Percentiles rank a stretch among this genome's conserved stretches.
Evolutionary conservation across 2,329 filamentous ascomycete species (phyloP).

Genomic region (Colletotrichum plurivorum): DNA sequence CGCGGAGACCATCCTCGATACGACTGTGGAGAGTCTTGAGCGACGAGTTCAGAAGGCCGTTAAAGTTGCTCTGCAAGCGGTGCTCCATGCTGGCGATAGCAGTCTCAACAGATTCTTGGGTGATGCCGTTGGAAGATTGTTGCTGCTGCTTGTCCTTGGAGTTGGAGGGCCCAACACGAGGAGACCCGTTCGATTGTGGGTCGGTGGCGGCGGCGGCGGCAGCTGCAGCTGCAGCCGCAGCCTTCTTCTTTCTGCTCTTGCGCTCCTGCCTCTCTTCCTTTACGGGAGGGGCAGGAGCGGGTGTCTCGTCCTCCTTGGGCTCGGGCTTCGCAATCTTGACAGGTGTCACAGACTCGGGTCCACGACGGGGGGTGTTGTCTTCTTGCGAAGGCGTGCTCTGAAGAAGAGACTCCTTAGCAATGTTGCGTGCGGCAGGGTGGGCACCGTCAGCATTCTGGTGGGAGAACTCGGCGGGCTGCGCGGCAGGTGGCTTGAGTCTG

Average conservation of each 20-base stretch:
- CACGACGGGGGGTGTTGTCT: slow-evolving; percentile 50
- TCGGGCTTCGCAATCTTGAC: slow-evolving; percentile 59
- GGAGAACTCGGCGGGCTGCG: slow-evolving; percentile 61
- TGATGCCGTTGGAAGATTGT: slow-evolving; percentile 47
- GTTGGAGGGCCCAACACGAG: slow-evolving; percentile 49
- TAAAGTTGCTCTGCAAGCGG: slow-evolving; percentile 64
- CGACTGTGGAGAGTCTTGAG: slow-evolving; percentile 74
- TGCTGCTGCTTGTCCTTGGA: slow-evolving; percentile 50
- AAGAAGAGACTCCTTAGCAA: slow-evolving; percentile 54
- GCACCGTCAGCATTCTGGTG: slow-evolving; percentile 50
- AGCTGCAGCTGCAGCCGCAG: slow-evolving; percentile 59
- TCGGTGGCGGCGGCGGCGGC: slow-evolving; percentile 60
- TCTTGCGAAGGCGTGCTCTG: slow-evolving; percentile 46
- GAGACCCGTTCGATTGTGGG: slow-evolving; percentile 57
- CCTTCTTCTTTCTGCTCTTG: slow-evolving; percentile 79
- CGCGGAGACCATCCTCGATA: slow-evolving; percentile 74
- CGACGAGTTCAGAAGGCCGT: slow-evolving; percentile 68
- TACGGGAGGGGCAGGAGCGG: slow-evolving; percentile 50
- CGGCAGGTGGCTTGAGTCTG: slow-evolving; percentile 72
- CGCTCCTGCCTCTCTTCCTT: slow-evolving; percentile 72
- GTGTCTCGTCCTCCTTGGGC: slow-evolving; percentile 63
- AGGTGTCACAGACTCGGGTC: slow-evolving; percentile 50
- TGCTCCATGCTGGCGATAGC: slow-evolving; percentile 69
- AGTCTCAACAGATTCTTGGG: slow-evolving; percentile 64
- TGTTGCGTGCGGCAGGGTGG: slow-evolving; percentile 46